Evolutionary conservation across 2,329 filamentous ascomycete species (phyloP), one percentile per base, ranked within the genome.

Genomic region (Penicillium vulpinum): DNA sequence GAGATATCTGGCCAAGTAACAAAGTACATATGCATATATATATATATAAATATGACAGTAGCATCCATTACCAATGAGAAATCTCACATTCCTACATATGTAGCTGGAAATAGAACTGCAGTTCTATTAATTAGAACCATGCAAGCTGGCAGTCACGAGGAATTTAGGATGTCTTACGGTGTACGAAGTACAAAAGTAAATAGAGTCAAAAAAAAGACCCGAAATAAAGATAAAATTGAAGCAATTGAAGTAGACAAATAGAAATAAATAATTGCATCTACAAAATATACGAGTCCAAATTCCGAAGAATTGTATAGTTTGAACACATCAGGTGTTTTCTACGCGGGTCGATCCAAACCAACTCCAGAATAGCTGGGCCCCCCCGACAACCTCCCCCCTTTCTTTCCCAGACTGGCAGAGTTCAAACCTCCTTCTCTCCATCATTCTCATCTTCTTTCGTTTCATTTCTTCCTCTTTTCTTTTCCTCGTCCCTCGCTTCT

Each of bases 361-460:
- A 60, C 60, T 60, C 51, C 55, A 62, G 56, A 63, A 64, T 64
- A 64, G 60, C 63, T 64, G 64, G 62, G 33, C n/a, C 43, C 47
- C 59, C 59, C 58, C 45, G 57, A 53, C 22, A 49, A 54, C 62
- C 57, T 59, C 63, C 69, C 70, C 68, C 66, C 67, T 72, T 69
- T 69, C 68, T 73, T 68, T 69, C 62, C 65, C 63, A 63, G 63
- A 64, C 63, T 51, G 49, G 49, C 16, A 44, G 38, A 64, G 62
- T 57, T 62, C n/a, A n/a, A 63, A 51, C 56, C 48, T 58, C 58
- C 58, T 61, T 62, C 53, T 59, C 63, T 64, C 62, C 60, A 50
- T 51, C 60, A 24, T 59, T 52, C 57, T 59, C 62, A 54, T 54
- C 59, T 58, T 59, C 64, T 64, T 61, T 61, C 54, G 67, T 61